phyloP scores from a whole-genome alignment of 495 filamentous ascomycete genomes.

The Terfezia claveryi region DNA sequence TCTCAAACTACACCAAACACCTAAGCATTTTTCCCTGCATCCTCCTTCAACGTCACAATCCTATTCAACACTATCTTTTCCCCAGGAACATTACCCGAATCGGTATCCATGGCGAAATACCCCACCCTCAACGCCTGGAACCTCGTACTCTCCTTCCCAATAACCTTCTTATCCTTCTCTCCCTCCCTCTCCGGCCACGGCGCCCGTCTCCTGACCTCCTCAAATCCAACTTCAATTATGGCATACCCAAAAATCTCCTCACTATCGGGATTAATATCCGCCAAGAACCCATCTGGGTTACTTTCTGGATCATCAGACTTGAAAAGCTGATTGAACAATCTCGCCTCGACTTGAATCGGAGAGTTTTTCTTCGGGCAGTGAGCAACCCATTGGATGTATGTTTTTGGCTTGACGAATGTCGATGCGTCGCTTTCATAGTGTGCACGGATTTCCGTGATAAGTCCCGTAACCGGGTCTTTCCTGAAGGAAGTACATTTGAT shows the following conservation, averaged over 20 bases:
- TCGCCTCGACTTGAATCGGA: slow-evolving; percentile 54
- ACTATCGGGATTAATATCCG: slow-evolving; percentile 66
- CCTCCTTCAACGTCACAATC: slow-evolving; percentile 86
- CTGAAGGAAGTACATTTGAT: slow-evolving; percentile 58
- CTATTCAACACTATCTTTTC: slow-evolving; percentile 69
- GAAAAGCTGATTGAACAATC: slow-evolving; percentile 68
- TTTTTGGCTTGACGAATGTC: slow-evolving; percentile 54
- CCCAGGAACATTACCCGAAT: slow-evolving; percentile 32
- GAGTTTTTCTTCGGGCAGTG: slow-evolving; percentile 33
- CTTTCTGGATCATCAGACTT: slow-evolving; percentile 55
- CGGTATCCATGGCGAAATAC: slow-evolving; percentile 70
- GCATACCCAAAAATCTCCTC: slow-evolving; percentile 59
- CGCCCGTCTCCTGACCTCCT: slow-evolving; percentile 48
- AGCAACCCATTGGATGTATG: slow-evolving; percentile 80
- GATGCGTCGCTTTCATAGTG: slow-evolving; percentile 37
- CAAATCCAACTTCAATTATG: slow-evolving; percentile 63
- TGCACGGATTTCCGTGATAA: slow-evolving; percentile 46
- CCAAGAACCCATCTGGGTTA: slow-evolving; percentile 53
- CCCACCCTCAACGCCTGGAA: slow-evolving; percentile 87
- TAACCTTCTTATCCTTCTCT: slow-evolving; percentile 33
- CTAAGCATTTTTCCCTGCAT: slow-evolving; percentile 39
- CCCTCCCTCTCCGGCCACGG: slow-evolving; percentile 67
- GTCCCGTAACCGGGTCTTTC: slow-evolving; percentile 45
- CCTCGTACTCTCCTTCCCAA: slow-evolving; percentile 48
- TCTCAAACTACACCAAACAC: not conserved